Evolutionary conservation across 2,329 filamentous ascomycete species (phyloP), one percentile per base, ranked within the genome.

Genomic region (Apiospora saccharicola): DNA sequence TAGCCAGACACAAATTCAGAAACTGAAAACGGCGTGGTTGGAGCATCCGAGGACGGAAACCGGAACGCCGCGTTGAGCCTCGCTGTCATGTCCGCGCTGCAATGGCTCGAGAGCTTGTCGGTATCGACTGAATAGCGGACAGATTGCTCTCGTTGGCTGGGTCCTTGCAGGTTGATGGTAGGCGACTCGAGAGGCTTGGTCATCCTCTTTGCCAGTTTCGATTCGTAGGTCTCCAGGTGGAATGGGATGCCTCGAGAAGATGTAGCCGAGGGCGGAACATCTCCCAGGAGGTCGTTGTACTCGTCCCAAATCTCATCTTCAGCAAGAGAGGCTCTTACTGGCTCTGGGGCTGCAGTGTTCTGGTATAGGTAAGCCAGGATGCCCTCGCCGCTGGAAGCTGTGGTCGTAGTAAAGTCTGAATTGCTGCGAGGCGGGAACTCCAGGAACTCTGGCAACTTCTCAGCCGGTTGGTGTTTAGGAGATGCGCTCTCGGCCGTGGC

Each of bases 251-350:
- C 88, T 37, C 86, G 84, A 0, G 90, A 91, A 0, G 89, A 90
- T 0, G 86, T 87, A 6, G 87, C 83, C 0, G 89, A 90, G 1
- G 83, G 82, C 2, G 86, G 86, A 1, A 82, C 82, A 14, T 94
- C 91, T 70, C 93, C 93, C 71, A 98, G 89, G 16, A 98, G 85
- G 77, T 98, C 96, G 75, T 98, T 92, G 79, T 97, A 98, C 82
- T 97, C 96, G 70, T 95, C 92, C 96, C 96, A 98, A 1, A 98
- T 89, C 79, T 98, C 96, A 77, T 98, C 96, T 75, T 97, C 93
- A 0, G 85, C 90, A 4, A 92, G 87, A 0, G 90, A 91, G 4
- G 90, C 90, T 64, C 85, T 86, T 1, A 47, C 44, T 47, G 89
- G 86, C 3, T 85, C 83, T 0, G 93, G 92, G 30, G 93, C 85